Conservation (phyloP, 805 yeast species). For the Sugiyamaella lignohabitans region DNA sequence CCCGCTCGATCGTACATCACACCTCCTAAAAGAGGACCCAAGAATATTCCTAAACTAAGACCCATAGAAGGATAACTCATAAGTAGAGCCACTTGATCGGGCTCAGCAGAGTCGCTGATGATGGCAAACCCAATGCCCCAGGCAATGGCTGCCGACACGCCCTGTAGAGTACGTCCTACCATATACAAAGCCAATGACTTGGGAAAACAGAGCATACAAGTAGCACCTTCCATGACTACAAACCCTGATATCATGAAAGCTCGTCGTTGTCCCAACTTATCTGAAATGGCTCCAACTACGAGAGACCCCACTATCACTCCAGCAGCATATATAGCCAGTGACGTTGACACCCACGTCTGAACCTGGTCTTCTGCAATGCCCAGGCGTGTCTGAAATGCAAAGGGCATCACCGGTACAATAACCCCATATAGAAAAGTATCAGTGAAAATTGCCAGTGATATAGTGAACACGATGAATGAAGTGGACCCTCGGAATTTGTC, state of each 20-base stretch:
- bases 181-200: conserved; percentile 23
- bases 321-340: conserved; percentile 30
- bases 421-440: conserved; percentile 30
- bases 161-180: conserved; percentile 31
- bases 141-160: conserved; percentile 30
- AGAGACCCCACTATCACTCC: conserved; percentile 30
- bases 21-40: conserved; percentile 34
- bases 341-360: conserved; percentile 25
- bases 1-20: conserved; percentile 30
- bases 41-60: conserved; percentile 26
- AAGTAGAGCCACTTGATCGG: conserved; percentile 26
- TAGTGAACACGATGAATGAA: conserved; percentile 23
- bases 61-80: conserved; percentile 30
- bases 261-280: conserved; percentile 21
- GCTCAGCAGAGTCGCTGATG: conserved; percentile 27
- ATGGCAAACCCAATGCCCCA: conserved; percentile 34
- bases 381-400: conserved; percentile 26
- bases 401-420: conserved; percentile 32
- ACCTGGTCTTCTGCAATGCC: conserved; percentile 24
- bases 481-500: conserved; percentile 18
- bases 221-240: conserved; percentile 26
- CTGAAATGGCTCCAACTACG: conserved; percentile 28
- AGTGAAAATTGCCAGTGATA: conserved; percentile 30
- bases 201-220: conserved; percentile 28
- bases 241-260: conserved; percentile 29